These are phyloP conservation scores for Nemania sp. DNA, from an alignment of 2,329 filamentous ascomycete species.

Conservation along the genomic window DNA sequence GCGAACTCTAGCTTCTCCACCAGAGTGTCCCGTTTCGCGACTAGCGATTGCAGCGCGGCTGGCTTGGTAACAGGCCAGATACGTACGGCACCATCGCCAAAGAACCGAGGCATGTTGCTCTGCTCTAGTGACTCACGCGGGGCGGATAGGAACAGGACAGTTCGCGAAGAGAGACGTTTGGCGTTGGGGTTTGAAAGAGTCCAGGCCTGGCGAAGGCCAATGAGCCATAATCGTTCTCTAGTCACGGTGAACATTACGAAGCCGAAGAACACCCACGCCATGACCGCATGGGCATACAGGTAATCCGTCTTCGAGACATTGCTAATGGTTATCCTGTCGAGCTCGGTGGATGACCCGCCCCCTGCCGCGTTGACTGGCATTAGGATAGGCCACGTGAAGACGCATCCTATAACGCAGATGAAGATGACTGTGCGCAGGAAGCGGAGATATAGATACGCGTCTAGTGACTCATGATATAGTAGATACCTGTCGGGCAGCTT, in stretches of 20 bases:
- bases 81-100: conserved; percentile 77
- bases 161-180: conserved; percentile 83
- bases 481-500: conserved; percentile 74
- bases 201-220: conserved; percentile 93
- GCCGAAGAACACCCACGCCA: conserved; percentile 82
- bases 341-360: conserved; percentile 64
- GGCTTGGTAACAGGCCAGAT: conserved; percentile 83
- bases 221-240: conserved; percentile 88
- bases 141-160: conserved; percentile 89
- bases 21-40: conserved; percentile 74
- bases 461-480: conserved; percentile 84
- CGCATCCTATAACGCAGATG: conserved; percentile 79
- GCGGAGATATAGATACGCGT: conserved; percentile 85
- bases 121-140: conserved; percentile 77
- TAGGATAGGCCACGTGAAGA: conserved; percentile 84
- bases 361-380: conserved; percentile 86
- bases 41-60: conserved; percentile 73
- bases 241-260: conserved; percentile 91
- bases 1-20: conserved; percentile 81
- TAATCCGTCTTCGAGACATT: conserved; percentile 63
- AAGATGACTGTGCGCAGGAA: conserved; percentile 78
- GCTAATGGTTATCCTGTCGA: conserved; percentile 64
- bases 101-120: conserved; percentile 72
- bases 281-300: conserved; percentile 79
- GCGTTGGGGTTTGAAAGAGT: conserved; percentile 83